Evolutionary conservation across 1,284 basidiomycete genomes (phyloP).

Genomic region (Rhodotorula glutinis): DNA sequence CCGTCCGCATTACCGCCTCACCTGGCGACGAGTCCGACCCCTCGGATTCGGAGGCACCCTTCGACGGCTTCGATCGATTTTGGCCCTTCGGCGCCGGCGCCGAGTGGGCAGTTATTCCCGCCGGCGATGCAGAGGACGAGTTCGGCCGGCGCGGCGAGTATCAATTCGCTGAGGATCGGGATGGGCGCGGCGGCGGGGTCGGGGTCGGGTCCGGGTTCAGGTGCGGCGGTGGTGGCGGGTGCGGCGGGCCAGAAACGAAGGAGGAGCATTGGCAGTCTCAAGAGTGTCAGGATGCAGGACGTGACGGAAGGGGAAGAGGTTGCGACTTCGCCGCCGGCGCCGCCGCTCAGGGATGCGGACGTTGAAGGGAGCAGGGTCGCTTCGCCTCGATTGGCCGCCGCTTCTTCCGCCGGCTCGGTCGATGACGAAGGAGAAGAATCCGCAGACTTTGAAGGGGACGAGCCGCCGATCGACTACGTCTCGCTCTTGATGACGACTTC

Average conservation of each 20-base stretch:
- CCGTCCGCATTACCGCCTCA: not conserved
- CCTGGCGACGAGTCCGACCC: constrained; percentile 43
- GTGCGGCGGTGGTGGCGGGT: not conserved
- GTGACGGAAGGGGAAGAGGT: not conserved
- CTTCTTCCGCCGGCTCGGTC: not conserved
- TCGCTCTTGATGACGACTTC: constrained; percentile 57
- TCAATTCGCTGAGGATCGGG: not conserved
- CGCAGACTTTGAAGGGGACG: not conserved
- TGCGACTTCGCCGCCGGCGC: not conserved
- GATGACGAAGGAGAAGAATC: not conserved
- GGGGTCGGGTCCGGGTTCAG: too few relatives aligned
- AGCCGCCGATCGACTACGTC: constrained; percentile 57
- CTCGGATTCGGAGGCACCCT: constrained; percentile 61
- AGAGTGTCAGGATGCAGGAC: constrained; percentile 70
- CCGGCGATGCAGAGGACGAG: constrained; percentile 3
- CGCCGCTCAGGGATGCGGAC: not conserved
- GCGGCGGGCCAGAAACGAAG: not conserved
- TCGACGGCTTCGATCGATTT: constrained; percentile 15
- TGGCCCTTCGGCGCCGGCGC: constrained; percentile 4
- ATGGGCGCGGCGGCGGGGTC: constrained; percentile 43
- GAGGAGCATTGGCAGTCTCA: constrained; percentile 49
- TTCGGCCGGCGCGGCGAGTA: not conserved
- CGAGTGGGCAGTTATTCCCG: not conserved
- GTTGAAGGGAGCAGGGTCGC: not conserved
- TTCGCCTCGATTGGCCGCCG: not conserved